Base-by-base conservation (phyloP, 106 monocot genomes). In the Agapanthus africanus region DNA sequence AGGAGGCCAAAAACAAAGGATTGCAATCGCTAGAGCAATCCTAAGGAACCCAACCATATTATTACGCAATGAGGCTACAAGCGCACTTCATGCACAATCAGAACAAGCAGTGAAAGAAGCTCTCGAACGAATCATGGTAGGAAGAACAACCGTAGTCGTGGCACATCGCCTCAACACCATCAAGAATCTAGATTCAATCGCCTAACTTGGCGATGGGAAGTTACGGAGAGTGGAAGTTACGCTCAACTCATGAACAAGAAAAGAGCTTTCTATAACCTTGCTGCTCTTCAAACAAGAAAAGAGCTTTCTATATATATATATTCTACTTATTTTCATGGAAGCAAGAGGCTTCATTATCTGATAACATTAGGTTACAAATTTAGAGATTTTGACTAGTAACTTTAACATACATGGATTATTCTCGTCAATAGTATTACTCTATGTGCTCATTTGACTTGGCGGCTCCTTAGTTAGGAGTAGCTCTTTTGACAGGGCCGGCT, bases 21-120 rank as follows among this genome's bases (percentile, higher is more conserved):
- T 94, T 15, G 90, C 90, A 14, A 91, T 94, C 47, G 94, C 94
- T 16, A 80, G 94, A 69, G 90, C 87, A 0, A 83, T 94, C 31
- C 25, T 91, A 7, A 73, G 85, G 63, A 79, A 83, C 19, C 90
- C 90, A 0, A 68, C 71, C 4, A 79, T 90, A 47, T 68, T 94
- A 31, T 71, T 94, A 71, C 81, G 90, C 5, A 90, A 94, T 23
- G 90, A 94, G 79, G 94, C 94, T 25, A 94, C 90, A 3, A 90
- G 94, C 38, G 87, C 94, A 0, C 87, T 90, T 0, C 90, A 90
- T 54, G 75, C 59, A 37, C 77, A 81, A 51, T 87, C 90, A 3
- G 94, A 94, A 67, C 66, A 46, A 34, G 76, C 69, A 18, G 90
- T 94, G 65, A 85, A 94, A 71, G 90, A 90, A 69, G 90, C 94